Base-by-base conservation (phyloP, 345 rosid species). In the Dipteronia sinensis region DNA sequence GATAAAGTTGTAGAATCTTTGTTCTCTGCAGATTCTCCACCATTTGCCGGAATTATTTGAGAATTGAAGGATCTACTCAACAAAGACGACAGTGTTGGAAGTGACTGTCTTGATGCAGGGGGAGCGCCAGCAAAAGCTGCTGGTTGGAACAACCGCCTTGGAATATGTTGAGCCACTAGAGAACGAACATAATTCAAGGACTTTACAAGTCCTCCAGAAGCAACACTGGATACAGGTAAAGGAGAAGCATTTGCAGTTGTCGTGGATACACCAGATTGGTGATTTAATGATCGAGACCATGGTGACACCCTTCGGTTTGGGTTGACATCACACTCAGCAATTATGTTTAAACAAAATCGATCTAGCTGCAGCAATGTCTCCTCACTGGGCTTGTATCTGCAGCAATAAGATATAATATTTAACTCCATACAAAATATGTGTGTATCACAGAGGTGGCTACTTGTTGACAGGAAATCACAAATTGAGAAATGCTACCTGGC, bases 111-210 rank as follows among this genome's bases (percentile, higher is more conserved):
- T 72, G 98, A 88, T 73, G 95, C 84, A 72, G 88, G 84, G 58
- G 90, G 87, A 56, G 94, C 88, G 79, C 95, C 98, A 78, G 94
- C 88, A 88, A 94, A 92, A 83, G 92, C 95, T 64, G 98, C 92
- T 29, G 94, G 86, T 76, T 94, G 99, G 81, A 96, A 92, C 81
- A 92, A 89, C 76, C 94, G 83, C 85, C 77, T 96, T 78, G 97
- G 99, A 78, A 91, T 85, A 84, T 93, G 92, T 83, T 86, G 87
- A 78, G 90, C 93, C 87, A 91, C 95, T 74, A 96, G 88, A 59
- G 99, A 94, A 69, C 98, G 97, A 63, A 96, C 94, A 88, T 96
- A 96, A 84, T 87, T 90, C 81, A 97, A 88, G 46, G 99, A 97
- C 87, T 97, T 97, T 77, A 94, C 96, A 81, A 94, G 92, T 59